Conservation (phyloP, 495 filamentous ascomycete species). For the Saxophila tyrrhenica region DNA sequence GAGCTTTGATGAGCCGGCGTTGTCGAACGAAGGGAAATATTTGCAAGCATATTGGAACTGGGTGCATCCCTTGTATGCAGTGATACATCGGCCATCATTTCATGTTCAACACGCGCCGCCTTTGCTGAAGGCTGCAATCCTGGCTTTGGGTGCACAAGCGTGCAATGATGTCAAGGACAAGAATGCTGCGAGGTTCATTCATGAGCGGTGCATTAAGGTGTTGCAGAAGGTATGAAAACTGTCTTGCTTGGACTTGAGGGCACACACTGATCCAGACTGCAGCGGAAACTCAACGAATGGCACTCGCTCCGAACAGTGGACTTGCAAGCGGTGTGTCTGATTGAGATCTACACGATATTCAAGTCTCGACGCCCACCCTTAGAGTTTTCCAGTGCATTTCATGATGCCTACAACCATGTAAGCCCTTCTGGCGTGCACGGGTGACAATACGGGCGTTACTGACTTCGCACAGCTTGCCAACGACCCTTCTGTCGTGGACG, state of each 20-base stretch:
- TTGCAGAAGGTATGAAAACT: conserved; percentile 26
- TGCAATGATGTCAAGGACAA: conserved; percentile 27
- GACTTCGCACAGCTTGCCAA: conserved; percentile 14
- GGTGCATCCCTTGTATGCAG: conserved; percentile 33
- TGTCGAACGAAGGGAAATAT: conserved; percentile 24
- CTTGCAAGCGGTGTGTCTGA: conserved; percentile 25
- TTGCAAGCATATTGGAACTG: conserved; percentile 34
- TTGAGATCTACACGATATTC: conserved; percentile 28
- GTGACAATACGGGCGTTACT: background rate
- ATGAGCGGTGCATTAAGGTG: conserved; percentile 29
- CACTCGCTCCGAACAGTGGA: conserved; percentile 24
- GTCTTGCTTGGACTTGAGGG: background rate
- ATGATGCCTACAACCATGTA: conserved; percentile 18
- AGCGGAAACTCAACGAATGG: conserved; percentile 19
- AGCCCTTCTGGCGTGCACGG: background rate
- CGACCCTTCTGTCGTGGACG: conserved; percentile 14
- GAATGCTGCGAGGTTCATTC: conserved; percentile 27
- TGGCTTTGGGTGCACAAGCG: conserved; percentile 34
- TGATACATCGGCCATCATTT: conserved; percentile 33
- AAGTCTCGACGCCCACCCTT: conserved; percentile 23
- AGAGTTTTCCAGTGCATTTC: conserved; percentile 23
- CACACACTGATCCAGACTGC: conserved; percentile 1
- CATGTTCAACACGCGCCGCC: conserved; percentile 23
- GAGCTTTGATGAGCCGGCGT: background rate
- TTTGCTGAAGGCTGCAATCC: conserved; percentile 32